These are phyloP conservation scores for Leptographium lundbergii DNA, from an alignment of 2,329 filamentous ascomycete species.

Conservation along the genomic window DNA sequence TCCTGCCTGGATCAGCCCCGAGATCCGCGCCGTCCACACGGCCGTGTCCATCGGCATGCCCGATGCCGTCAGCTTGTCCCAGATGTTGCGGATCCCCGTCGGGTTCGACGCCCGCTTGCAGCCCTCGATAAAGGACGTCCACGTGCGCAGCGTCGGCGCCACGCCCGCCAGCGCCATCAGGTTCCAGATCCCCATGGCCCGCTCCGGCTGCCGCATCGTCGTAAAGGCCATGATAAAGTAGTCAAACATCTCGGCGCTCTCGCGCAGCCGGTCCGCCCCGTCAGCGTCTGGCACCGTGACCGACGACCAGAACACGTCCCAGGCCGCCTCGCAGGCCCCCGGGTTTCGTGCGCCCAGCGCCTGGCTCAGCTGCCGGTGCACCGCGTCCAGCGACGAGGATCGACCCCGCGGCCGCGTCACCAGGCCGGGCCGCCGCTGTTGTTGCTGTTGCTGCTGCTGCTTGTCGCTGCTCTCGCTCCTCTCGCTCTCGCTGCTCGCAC, in stretches of 20 bases:
- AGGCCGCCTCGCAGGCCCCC: constrained; percentile 14
- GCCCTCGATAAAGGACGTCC: constrained; percentile 61
- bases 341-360: constrained; percentile 17
- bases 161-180: constrained; percentile 35
- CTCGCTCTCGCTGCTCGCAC: background rate
- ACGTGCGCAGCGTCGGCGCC: constrained; percentile 50
- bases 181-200: constrained; percentile 23
- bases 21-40: constrained; percentile 61
- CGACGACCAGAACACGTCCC: constrained; percentile 18
- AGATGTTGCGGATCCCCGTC: constrained; percentile 51
- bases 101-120: constrained; percentile 48
- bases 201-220: constrained; percentile 17
- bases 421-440: background rate
- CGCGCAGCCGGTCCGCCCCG: constrained; percentile 8
- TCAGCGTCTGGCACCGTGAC: constrained; percentile 11
- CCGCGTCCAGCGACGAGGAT: background rate
- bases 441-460: background rate
- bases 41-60: constrained; percentile 47
- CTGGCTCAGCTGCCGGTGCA: constrained; percentile 16
- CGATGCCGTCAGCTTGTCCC: constrained; percentile 47
- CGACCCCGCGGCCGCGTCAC: background rate
- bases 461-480: background rate
- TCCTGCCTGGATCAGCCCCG: constrained; percentile 47
- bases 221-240: constrained; percentile 23
- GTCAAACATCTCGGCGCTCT: constrained; percentile 17